Percentiles rank a stretch among this genome's conserved stretches.
These are phyloP conservation scores for Globisporangium nodosum DNA, from an alignment of 352 stramenopile species.

Conservation along the genomic window DNA sequence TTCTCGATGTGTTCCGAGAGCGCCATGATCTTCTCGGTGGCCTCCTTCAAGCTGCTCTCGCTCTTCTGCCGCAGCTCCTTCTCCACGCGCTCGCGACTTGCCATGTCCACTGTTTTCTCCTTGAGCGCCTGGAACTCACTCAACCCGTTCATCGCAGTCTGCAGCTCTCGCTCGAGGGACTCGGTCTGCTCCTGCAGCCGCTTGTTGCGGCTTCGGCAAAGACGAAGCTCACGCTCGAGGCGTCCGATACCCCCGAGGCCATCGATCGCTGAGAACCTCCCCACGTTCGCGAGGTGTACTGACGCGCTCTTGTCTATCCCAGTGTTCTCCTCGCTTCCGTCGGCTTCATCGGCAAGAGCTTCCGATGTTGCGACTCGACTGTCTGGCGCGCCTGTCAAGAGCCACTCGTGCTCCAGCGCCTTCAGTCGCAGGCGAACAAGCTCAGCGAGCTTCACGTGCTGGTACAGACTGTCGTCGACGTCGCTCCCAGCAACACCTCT, in stretches of 20 bases:
- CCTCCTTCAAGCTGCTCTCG: constrained; percentile 53
- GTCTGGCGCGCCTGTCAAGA: constrained; percentile 24
- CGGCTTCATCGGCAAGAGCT: neutral
- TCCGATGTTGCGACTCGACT: neutral
- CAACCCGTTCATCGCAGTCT: constrained; percentile 33
- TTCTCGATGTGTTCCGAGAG: constrained; percentile 96
- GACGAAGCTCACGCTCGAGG: constrained; percentile 63
- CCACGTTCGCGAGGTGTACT: constrained; percentile 49
- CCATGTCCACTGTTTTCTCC: constrained; percentile 72
- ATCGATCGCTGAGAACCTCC: constrained; percentile 57
- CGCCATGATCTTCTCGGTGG: constrained; percentile 84
- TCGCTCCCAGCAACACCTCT: constrained; percentile 43
- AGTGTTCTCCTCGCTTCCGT: neutral
- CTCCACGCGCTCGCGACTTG: constrained; percentile 73
- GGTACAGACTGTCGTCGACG: constrained; percentile 51
- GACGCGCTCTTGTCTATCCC: constrained; percentile 2
- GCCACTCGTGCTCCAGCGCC: constrained; percentile 48
- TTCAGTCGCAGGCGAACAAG: constrained; percentile 69
- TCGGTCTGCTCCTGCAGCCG: constrained; percentile 43
- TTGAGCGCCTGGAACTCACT: constrained; percentile 68
- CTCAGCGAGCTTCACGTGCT: constrained; percentile 67
- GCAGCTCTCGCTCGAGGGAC: constrained; percentile 47
- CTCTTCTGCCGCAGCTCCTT: constrained; percentile 80
- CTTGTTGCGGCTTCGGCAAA: constrained; percentile 72
- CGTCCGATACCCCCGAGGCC: constrained; percentile 50